phyloP scores from a whole-genome alignment of 73 alveolate genomes.

The Symbiodinium natans region DNA sequence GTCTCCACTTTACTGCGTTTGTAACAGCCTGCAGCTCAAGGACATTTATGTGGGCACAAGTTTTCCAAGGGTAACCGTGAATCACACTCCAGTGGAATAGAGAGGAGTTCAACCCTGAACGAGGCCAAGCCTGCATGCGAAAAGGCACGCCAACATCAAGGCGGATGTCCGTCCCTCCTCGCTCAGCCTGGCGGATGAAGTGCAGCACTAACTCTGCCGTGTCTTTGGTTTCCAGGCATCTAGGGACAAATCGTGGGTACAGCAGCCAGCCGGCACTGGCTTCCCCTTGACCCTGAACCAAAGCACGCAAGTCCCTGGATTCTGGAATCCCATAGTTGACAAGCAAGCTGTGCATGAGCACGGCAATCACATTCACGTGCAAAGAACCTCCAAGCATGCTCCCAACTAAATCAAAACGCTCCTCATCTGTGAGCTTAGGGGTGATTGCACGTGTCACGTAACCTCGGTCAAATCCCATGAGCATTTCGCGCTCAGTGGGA shows the following conservation, averaged over 20 bases:
- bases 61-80: neutral
- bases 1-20: neutral
- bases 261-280: neutral
- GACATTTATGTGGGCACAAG: neutral
- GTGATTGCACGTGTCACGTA: neutral
- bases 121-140: neutral
- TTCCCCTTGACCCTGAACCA: neutral
- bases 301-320: neutral
- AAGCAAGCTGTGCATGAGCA: neutral
- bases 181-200: neutral
- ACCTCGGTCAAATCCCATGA: neutral
- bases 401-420: neutral
- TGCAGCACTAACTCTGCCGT: neutral
- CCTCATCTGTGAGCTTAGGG: neutral
- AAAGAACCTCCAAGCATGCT: neutral
- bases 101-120: neutral
- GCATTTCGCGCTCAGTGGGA: neutral
- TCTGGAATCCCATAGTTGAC: neutral
- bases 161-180: constrained; percentile 8
- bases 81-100: neutral
- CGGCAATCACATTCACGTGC: neutral
- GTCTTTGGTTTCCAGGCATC: neutral
- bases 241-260: neutral
- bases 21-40: neutral
- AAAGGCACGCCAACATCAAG: neutral